A percentile compares a stretch with the other conserved stretches of the same genome.
These are phyloP conservation scores for Plectranthus barbatus DNA, from an alignment of 257 asterid genomes.

Conservation along the genomic window DNA sequence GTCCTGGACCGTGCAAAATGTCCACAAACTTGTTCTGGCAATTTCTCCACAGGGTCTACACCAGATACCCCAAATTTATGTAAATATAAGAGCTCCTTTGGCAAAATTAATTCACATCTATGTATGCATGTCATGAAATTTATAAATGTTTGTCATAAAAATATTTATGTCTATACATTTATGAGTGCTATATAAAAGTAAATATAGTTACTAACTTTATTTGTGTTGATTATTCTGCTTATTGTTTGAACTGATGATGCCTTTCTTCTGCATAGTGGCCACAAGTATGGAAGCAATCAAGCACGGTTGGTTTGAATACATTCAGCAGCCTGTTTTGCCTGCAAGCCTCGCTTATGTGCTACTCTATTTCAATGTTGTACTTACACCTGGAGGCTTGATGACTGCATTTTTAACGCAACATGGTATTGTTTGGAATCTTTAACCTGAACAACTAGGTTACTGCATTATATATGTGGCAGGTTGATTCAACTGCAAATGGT, in stretches of 20 bases:
- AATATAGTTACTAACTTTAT: neutral
- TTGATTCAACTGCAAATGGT: constrained; percentile 1
- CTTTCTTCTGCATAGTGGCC: constrained; percentile 32
- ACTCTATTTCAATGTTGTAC: constrained; percentile 81
- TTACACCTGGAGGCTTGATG: constrained; percentile 95
- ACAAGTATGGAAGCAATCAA: constrained; percentile 66
- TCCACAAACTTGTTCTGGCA: constrained; percentile 39
- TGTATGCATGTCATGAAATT: constrained; percentile 11
- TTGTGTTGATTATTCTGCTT: constrained; percentile 7
- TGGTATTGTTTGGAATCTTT: constrained; percentile 44
- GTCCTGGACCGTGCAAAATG: constrained; percentile 75
- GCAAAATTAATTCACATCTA: neutral
- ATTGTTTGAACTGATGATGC: constrained; percentile 20
- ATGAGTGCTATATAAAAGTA: neutral
- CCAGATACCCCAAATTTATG: constrained; percentile 26
- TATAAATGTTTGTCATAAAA: constrained; percentile 1
- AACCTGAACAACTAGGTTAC: constrained; percentile 2
- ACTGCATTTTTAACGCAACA: constrained; percentile 94
- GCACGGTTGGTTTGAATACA: constrained; percentile 91
- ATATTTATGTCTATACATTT: neutral
- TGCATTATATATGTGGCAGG: neutral
- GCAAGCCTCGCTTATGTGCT: constrained; percentile 95
- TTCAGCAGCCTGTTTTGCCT: constrained; percentile 96
- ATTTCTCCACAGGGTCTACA: constrained; percentile 29
- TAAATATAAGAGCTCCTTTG: neutral